Conservation (phyloP, 179 eudicot species). For the Sideroxylon spinosum region DNA sequence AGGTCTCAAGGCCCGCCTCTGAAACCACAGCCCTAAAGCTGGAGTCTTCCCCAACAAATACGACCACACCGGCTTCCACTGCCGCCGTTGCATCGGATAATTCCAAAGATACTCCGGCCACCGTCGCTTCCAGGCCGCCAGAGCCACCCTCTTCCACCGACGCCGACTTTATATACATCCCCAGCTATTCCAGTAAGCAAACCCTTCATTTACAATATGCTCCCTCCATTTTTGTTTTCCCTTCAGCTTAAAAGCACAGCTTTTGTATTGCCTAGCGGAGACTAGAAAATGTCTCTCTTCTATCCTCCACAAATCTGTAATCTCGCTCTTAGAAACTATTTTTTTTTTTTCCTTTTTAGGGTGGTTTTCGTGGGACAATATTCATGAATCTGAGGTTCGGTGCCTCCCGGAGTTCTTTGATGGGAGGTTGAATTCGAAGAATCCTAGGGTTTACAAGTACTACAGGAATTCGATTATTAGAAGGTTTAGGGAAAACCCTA, state of each 20-base stretch:
- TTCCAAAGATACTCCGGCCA: constrained; percentile 15
- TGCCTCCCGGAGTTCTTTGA: constrained; percentile 78
- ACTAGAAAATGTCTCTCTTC: not conserved
- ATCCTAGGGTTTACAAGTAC: constrained; percentile 73
- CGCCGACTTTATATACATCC: constrained; percentile 41
- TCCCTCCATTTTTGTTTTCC: not conserved
- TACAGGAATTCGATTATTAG: constrained; percentile 63
- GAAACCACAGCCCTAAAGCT: not conserved
- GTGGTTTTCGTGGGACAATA: constrained; percentile 70
- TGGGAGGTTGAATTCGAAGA: constrained; percentile 58
- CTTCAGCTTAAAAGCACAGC: not conserved
- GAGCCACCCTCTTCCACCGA: constrained; percentile 15
- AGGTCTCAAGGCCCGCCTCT: not conserved
- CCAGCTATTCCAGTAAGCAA: constrained; percentile 64
- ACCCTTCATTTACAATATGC: not conserved
- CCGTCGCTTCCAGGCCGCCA: constrained; percentile 5
- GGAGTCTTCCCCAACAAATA: constrained; percentile 1
- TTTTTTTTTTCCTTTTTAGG: constrained; percentile 31
- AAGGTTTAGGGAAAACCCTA: constrained; percentile 52
- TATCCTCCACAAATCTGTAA: not conserved
- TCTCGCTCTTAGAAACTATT: not conserved
- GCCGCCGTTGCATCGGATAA: constrained; percentile 15
- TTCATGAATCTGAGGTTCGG: constrained; percentile 70
- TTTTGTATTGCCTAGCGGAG: not conserved
- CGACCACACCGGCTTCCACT: constrained; percentile 11